These are phyloP conservation scores for Solanum tarijense DNA, from an alignment of 257 asterid species.

Conservation along the genomic window DNA sequence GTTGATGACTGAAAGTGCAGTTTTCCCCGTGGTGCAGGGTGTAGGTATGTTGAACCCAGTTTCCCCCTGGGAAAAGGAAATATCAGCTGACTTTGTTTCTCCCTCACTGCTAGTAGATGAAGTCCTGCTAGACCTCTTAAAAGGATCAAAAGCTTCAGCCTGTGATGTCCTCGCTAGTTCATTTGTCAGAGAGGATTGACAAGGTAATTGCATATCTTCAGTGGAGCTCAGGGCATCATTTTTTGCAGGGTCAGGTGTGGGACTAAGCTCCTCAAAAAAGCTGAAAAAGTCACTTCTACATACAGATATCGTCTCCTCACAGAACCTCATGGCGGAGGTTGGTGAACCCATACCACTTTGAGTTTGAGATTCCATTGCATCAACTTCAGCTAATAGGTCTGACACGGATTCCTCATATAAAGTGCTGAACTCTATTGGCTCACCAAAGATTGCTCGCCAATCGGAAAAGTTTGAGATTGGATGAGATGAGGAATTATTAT, in stretches of 20 bases:
- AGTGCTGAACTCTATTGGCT: constrained; percentile 56
- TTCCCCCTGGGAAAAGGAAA: background rate
- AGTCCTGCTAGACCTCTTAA: constrained; percentile 20
- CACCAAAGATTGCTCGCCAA: constrained; percentile 22
- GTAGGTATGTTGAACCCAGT: constrained; percentile 20
- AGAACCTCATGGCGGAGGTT: constrained; percentile 25
- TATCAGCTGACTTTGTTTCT: background rate
- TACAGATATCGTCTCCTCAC: constrained; percentile 24
- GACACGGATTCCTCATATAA: constrained; percentile 71
- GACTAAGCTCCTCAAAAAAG: constrained; percentile 36
- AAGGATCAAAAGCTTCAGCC: constrained; percentile 34
- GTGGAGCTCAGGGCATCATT: constrained; percentile 25
- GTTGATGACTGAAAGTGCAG: constrained; percentile 20
- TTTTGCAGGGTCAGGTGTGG: constrained; percentile 30
- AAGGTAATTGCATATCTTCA: background rate
- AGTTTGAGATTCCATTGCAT: constrained; percentile 47
- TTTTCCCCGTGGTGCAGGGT: constrained; percentile 14
- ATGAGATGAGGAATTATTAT: constrained; percentile 23
- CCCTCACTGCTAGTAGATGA: constrained; percentile 13
- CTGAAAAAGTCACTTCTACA: constrained; percentile 31
- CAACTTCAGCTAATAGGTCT: constrained; percentile 73
- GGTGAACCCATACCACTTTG: constrained; percentile 41
- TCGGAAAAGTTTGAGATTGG: constrained; percentile 22
- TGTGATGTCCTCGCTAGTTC: constrained; percentile 17
- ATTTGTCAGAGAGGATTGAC: constrained; percentile 9